Evolutionary conservation across 2,329 filamentous ascomycete genomes (phyloP), one percentile per base, ranked within the genome.

Genomic region (Neocucurbitaria cava): DNA sequence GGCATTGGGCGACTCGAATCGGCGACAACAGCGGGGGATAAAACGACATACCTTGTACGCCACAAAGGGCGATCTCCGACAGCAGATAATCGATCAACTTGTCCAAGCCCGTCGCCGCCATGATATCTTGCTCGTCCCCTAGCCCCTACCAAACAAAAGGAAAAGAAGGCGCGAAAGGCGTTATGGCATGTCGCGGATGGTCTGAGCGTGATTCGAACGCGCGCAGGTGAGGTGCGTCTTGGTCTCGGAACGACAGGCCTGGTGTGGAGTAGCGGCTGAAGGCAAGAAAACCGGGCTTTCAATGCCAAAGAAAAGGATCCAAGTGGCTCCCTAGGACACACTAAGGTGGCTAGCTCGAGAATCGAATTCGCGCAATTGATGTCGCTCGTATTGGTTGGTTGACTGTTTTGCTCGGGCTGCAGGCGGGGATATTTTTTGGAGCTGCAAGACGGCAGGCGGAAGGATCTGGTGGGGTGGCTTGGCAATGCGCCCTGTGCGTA

Each of bases 51-150:
- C 85, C 86, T 79, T 81, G 77, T 47, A 79, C 78, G 59, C 85
- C 85, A 61, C 80, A 81, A 42, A 87, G 78, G 21, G 85, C 85
- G 69, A 88, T 81, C 71, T 86, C 82, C 55, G 82, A 80, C 43
- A 87, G 76, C 51, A 88, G 67, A 72, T 80, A 83, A 66, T 86
- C 80, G 57, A 87, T 78, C 60, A 88, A 73, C 45, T 82, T 79
- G 67, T 85, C 84, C 55, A 86, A 76, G 49, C 81, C 82, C 54
- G 61, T 60, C 58, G 69, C 59, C 58, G 69, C 62, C 71, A 74
- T 74, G n/a, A 31, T 60, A 31, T 33, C 52, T 51, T 54, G 24
- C 52, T 52, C 62, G 47, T 56, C 60, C 61, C 59, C 63, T 55
- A 59, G 31, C 65, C 50, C 43, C 62, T 61, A 39, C 52, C 38